These are phyloP conservation scores for Beauveria varroae DNA, from an alignment of 2,329 filamentous ascomycete genomes.

Conservation along the genomic window DNA sequence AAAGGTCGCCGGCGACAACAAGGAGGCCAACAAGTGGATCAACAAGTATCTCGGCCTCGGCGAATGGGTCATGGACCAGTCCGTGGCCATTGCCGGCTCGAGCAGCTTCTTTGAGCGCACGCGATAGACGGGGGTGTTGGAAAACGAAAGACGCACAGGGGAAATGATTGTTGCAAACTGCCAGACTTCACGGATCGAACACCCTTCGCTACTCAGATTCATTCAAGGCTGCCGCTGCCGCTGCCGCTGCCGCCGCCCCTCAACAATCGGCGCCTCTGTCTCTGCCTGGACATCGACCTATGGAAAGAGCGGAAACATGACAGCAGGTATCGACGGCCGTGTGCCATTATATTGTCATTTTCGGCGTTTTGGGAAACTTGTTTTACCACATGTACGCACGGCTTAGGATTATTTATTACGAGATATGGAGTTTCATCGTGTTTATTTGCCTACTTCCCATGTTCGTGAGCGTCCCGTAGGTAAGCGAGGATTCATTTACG, in stretches of 20 bases:
- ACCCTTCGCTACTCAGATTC: slow-evolving; percentile 3
- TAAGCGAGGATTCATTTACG: background rate
- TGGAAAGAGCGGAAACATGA: background rate
- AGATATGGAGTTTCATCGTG: slow-evolving; percentile 2
- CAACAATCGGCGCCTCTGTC: background rate
- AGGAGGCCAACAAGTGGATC: slow-evolving; percentile 80
- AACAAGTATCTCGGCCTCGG: slow-evolving; percentile 90
- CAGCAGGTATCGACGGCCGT: background rate
- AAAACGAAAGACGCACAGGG: background rate
- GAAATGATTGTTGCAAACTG: background rate
- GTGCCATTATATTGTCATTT: slow-evolving; percentile 3
- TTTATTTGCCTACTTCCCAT: background rate
- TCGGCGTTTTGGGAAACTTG: background rate
- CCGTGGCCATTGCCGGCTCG: slow-evolving; percentile 80
- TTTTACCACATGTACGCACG: slow-evolving; percentile 2
- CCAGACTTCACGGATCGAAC: background rate
- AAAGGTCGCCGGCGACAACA: slow-evolving; percentile 69
- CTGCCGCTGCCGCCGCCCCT: too few relatives aligned
- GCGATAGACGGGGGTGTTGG: slow-evolving; percentile 44
- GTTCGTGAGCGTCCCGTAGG: background rate
- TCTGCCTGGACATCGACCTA: background rate
- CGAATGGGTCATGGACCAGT: slow-evolving; percentile 98
- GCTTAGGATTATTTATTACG: slow-evolving; percentile 1
- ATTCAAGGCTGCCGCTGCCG: background rate
- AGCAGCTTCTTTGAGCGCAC: slow-evolving; percentile 89